A percentile compares a stretch with the other conserved stretches of the same genome.
Evolutionary conservation across 148 eudicot species (phyloP).

Genomic region (Rheum nobile): DNA sequence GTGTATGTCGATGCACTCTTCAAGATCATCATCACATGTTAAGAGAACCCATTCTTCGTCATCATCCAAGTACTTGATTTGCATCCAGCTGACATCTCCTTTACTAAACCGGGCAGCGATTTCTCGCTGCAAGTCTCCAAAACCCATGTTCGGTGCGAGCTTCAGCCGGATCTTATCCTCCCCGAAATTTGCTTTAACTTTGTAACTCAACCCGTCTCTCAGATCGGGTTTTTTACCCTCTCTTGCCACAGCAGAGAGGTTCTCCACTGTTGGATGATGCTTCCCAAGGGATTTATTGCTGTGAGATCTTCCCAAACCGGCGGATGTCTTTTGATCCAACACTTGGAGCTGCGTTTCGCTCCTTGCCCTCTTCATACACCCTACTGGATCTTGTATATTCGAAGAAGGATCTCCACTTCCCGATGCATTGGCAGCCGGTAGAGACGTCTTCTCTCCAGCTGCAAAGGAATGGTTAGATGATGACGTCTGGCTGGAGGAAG

Average conservation of each 20-base stretch:
- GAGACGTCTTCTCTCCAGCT: neutral
- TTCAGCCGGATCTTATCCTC: slow-evolving; percentile 58
- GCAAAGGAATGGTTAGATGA: neutral
- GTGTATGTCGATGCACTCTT: slow-evolving; percentile 63
- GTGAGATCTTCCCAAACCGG: neutral
- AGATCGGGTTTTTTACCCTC: neutral
- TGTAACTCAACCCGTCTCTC: slow-evolving; percentile 23
- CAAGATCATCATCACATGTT: slow-evolving; percentile 73
- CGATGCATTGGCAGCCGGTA: neutral
- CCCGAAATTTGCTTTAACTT: slow-evolving; percentile 56
- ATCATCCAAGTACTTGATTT: slow-evolving; percentile 65
- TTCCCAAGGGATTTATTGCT: neutral
- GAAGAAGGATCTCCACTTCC: no score
- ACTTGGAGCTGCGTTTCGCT: neutral
- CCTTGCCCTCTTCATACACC: neutral
- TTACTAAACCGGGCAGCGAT: slow-evolving; percentile 41
- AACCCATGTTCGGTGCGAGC: slow-evolving; percentile 46
- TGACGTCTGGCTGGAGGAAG: neutral
- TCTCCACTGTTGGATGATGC: neutral
- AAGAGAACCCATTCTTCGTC: slow-evolving; percentile 83
- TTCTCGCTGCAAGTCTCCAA: slow-evolving; percentile 40
- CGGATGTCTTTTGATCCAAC: neutral
- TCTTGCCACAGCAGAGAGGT: neutral
- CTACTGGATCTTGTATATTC: neutral
- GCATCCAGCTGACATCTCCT: slow-evolving; percentile 28